Evolutionary conservation across 140 eudicot species (phyloP).

Genomic region (Cichorium intybus): DNA sequence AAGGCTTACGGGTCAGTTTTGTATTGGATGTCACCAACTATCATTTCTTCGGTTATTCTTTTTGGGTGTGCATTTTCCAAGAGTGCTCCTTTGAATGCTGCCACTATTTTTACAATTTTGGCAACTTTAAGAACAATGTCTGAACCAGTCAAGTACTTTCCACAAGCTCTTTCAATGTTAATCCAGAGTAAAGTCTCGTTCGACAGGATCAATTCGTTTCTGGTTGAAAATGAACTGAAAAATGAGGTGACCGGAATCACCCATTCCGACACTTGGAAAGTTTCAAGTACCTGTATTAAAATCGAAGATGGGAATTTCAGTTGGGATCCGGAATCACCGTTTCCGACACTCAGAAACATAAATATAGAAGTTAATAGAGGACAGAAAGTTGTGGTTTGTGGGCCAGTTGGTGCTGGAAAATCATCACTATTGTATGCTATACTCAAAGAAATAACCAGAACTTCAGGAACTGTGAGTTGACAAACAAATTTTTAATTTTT

Average conservation of each 20-base stretch:
- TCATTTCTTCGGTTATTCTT: conserved; percentile 52
- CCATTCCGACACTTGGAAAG: not conserved
- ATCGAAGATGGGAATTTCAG: conserved; percentile 44
- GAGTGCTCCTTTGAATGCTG: conserved; percentile 55
- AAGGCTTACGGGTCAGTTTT: conserved; percentile 36
- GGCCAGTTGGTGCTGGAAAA: conserved; percentile 81
- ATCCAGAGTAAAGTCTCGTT: conserved; percentile 61
- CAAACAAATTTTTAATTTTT: not conserved
- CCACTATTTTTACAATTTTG: conserved; percentile 54
- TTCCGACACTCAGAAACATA: conserved; percentile 32
- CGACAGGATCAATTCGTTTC: conserved; percentile 51
- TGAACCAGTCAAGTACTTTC: conserved; percentile 56
- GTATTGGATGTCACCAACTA: conserved; percentile 69
- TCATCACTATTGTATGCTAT: conserved; percentile 55
- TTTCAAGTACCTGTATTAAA: conserved; percentile 20
- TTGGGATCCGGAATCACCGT: conserved; percentile 53
- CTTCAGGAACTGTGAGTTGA: conserved; percentile 52
- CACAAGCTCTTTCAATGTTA: conserved; percentile 48
- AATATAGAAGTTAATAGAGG: conserved; percentile 39
- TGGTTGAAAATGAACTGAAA: conserved; percentile 52
- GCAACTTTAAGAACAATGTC: conserved; percentile 51
- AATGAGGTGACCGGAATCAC: conserved; percentile 3
- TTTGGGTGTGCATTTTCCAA: conserved; percentile 43
- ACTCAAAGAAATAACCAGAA: conserved; percentile 52
- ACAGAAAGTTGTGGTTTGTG: conserved; percentile 55